phyloP scores from a whole-genome alignment of 805 yeast species.

The Priceomyces fermenticarens region DNA sequence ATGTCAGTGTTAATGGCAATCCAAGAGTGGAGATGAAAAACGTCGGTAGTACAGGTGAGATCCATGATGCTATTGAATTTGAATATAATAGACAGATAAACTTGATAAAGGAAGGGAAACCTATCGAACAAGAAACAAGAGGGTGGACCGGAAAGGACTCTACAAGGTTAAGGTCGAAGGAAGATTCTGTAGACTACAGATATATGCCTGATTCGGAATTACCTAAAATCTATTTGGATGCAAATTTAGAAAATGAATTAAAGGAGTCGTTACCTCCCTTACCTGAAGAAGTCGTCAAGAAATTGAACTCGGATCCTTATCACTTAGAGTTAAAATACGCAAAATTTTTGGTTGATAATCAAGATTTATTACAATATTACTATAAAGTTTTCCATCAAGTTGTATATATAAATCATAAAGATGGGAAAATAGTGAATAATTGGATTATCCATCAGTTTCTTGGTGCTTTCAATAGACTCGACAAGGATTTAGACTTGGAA shows the following conservation, averaged over 20 bases:
- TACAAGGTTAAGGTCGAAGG: slow-evolving; percentile 68
- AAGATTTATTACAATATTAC: slow-evolving; percentile 52
- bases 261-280: slow-evolving; percentile 47
- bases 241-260: slow-evolving; percentile 41
- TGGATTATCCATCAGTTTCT: slow-evolving; percentile 83
- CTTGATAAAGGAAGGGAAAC: slow-evolving; percentile 35
- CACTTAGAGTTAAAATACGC: slow-evolving; percentile 71
- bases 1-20: slow-evolving; percentile 72
- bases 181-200: slow-evolving; percentile 79
- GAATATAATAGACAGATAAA: slow-evolving; percentile 72
- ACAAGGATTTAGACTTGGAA: slow-evolving; percentile 27
- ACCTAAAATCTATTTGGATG: slow-evolving; percentile 51
- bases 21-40: slow-evolving; percentile 87
- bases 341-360: slow-evolving; percentile 55
- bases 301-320: slow-evolving; percentile 49
- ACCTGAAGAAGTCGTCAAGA: slow-evolving; percentile 57
- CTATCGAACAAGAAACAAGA: slow-evolving; percentile 63
- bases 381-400: slow-evolving; percentile 31
- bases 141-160: slow-evolving; percentile 88
- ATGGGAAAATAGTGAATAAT: slow-evolving; percentile 51
- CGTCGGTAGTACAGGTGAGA: slow-evolving; percentile 79
- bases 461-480: slow-evolving; percentile 61
- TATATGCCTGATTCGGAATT: slow-evolving; percentile 95
- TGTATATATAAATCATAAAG: slow-evolving; percentile 15
- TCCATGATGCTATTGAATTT: slow-evolving; percentile 66